These are phyloP conservation scores for Fimicolochytrium jonesii DNA, from an alignment of 192 early-diverging fungal genomes.

Conservation along the genomic window DNA sequence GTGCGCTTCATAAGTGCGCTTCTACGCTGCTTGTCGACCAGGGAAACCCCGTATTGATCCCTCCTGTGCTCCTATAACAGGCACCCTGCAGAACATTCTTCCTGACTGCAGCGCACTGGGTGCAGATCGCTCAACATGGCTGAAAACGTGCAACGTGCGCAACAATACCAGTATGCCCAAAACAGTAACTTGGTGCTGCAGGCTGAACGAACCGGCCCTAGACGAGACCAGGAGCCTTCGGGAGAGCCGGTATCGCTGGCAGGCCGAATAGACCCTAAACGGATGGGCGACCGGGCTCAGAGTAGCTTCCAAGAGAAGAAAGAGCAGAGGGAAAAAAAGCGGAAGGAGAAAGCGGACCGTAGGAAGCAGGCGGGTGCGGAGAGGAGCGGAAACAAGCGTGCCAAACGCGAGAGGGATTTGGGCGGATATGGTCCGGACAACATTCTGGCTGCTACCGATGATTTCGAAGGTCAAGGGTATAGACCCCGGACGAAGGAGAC, in stretches of 20 bases:
- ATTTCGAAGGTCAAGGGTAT: conserved; percentile 79
- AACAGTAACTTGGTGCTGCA: conserved; percentile 96
- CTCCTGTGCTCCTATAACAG: too few species aligned
- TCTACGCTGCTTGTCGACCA: too few species aligned
- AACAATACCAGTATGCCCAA: conserved; percentile 55
- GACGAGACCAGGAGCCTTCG: conserved; percentile 86
- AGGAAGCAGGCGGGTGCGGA: conserved; percentile 30
- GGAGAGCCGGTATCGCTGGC: conserved; percentile 92
- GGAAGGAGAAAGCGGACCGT: conserved; percentile 57
- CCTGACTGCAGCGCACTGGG: too few species aligned
- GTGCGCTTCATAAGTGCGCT: too few species aligned
- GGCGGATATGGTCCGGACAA: conserved; percentile 65
- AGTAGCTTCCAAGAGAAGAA: conserved; percentile 67
- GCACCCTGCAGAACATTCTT: too few species aligned
- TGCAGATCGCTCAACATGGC: conserved; percentile 29
- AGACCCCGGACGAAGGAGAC: conserved; percentile 90
- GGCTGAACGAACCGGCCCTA: conserved; percentile 76
- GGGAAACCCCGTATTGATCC: too few species aligned
- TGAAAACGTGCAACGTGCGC: conserved; percentile 27
- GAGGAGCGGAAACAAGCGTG: conserved; percentile 25
- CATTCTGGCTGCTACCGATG: conserved; percentile 81
- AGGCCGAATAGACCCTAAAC: conserved; percentile 77
- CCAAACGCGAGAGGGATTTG: conserved; percentile 38
- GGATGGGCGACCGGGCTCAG: conserved; percentile 78
- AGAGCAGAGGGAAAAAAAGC: conserved; percentile 50